Conservation (phyloP, 768 basidiomycete species). For the Russula dissimulans region DNA sequence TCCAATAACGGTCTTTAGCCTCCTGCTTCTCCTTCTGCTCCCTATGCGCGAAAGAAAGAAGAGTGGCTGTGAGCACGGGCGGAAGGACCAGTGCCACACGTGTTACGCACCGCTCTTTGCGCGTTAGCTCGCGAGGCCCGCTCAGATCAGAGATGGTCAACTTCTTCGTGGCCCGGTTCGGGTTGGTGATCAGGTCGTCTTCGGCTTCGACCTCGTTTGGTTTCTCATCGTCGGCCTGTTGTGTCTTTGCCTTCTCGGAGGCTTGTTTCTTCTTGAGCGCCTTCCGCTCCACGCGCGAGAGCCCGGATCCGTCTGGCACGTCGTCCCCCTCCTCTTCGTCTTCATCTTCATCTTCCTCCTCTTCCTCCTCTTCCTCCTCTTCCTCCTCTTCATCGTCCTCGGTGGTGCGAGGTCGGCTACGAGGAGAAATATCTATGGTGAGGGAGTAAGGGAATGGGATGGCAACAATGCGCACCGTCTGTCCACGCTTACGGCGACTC, state of each 20-base stretch:
- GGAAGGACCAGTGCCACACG: no score
- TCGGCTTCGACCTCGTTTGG: conserved; percentile 38
- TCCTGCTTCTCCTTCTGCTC: conserved; percentile 91
- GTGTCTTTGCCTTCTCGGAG: conserved; percentile 31
- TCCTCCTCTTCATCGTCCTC: conserved; percentile 33
- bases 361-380: conserved; percentile 38
- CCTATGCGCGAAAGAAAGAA: conserved; percentile 31
- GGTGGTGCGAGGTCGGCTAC: conserved; percentile 4
- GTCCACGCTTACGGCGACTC: conserved; percentile 23
- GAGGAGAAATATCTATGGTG: not conserved
- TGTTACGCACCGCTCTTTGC: conserved; percentile 50
- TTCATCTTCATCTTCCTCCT: conserved; percentile 32
- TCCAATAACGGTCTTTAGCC: conserved; percentile 80
- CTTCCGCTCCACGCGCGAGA: conserved; percentile 62
- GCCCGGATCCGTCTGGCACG: conserved; percentile 37
- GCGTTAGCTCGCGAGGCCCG: conserved; percentile 48
- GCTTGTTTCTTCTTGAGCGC: conserved; percentile 77
- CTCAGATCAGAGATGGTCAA: conserved; percentile 69
- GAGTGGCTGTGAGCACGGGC: not conserved
- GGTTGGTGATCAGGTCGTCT: conserved; percentile 67
- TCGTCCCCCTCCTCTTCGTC: conserved; percentile 23
- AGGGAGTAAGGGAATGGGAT: not conserved
- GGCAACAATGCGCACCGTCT: conserved; percentile 10
- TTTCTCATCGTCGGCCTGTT: conserved; percentile 26
- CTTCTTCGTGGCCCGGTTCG: conserved; percentile 66